Percentiles rank a stretch among this genome's conserved stretches.
These are phyloP conservation scores for Discostella stelligera DNA, from an alignment of 352 stramenopile species.

Conservation along the genomic window DNA sequence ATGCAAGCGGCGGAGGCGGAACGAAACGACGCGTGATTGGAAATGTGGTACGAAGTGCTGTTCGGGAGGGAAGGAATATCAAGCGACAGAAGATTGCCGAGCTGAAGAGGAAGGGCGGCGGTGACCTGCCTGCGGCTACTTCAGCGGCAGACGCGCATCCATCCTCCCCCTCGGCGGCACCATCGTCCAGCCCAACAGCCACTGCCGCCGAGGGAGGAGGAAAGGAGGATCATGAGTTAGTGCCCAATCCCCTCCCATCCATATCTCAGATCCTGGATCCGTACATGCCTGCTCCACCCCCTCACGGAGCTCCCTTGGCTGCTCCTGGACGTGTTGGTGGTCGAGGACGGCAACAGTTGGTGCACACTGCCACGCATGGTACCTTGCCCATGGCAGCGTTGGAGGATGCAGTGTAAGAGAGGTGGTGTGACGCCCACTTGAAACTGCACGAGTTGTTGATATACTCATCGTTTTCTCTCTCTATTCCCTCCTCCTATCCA, in stretches of 20 bases:
- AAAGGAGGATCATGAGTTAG: background rate
- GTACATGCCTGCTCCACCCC: slow-evolving; percentile 23
- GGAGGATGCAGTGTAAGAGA: slow-evolving; percentile 80
- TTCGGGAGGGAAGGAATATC: slow-evolving; percentile 52
- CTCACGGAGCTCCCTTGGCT: slow-evolving; percentile 4
- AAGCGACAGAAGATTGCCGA: slow-evolving; percentile 63
- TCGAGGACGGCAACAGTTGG: slow-evolving; percentile 35
- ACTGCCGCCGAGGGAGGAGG: background rate
- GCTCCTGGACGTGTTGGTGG: background rate
- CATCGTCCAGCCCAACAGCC: background rate
- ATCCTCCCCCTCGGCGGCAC: background rate
- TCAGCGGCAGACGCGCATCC: background rate
- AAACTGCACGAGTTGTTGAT: background rate
- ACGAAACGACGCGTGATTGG: slow-evolving; percentile 75
- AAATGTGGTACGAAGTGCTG: slow-evolving; percentile 62
- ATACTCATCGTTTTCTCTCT: slow-evolving; percentile 3
- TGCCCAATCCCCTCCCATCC: slow-evolving; percentile 44
- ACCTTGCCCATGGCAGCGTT: slow-evolving; percentile 61
- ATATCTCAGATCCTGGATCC: slow-evolving; percentile 27
- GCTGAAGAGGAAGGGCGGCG: slow-evolving; percentile 5
- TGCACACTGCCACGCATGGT: slow-evolving; percentile 53
- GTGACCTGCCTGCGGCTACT: background rate
- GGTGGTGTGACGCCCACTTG: background rate
- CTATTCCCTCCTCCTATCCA: slow-evolving; percentile 24
- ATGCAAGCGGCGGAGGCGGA: slow-evolving; percentile 38